phyloP scores from a whole-genome alignment of 2,329 filamentous ascomycete species.

The Colletotrichum graminicola region DNA sequence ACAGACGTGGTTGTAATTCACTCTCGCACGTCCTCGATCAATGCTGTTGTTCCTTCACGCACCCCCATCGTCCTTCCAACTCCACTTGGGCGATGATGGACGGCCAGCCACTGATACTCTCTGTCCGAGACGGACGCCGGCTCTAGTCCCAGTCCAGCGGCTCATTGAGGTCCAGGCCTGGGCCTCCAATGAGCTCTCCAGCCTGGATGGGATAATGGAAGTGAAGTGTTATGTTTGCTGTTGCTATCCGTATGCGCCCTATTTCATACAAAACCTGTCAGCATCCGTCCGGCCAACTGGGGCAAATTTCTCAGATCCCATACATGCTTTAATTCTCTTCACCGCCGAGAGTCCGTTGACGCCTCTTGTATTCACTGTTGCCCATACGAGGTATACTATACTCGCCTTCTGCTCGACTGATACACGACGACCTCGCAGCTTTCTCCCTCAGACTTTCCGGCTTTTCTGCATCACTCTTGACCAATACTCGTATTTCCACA shows the following conservation, averaged over 20 bases:
- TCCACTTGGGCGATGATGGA: conserved; percentile 31
- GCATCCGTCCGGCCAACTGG: conserved; percentile 23
- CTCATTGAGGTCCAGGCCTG: conserved; percentile 19
- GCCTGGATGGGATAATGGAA: not conserved
- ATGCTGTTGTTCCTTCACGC: conserved; percentile 14
- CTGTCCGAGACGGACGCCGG: conserved; percentile 34
- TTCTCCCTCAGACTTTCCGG: not conserved
- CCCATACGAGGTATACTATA: conserved; percentile 19
- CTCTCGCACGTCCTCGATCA: conserved; percentile 32
- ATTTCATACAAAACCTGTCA: conserved; percentile 41
- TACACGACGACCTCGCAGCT: conserved; percentile 11
- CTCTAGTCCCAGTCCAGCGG: conserved; percentile 33
- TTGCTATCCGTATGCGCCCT: conserved; percentile 39
- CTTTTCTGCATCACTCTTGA: not conserved
- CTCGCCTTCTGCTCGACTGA: conserved; percentile 13
- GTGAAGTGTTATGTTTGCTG: conserved; percentile 34
- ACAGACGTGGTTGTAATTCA: conserved; percentile 20
- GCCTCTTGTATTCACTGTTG: not conserved
- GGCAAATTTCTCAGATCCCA: not conserved
- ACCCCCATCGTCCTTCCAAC: conserved; percentile 28
- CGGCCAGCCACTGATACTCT: conserved; percentile 36
- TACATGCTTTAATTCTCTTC: conserved; percentile 27
- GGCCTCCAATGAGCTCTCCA: conserved; percentile 13
- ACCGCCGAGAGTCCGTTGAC: conserved; percentile 21
- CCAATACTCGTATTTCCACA: not conserved